Evolutionary conservation across 2,329 filamentous ascomycete genomes (phyloP), one percentile per base, ranked within the genome.

Genomic region (Penicillium sp.): DNA sequence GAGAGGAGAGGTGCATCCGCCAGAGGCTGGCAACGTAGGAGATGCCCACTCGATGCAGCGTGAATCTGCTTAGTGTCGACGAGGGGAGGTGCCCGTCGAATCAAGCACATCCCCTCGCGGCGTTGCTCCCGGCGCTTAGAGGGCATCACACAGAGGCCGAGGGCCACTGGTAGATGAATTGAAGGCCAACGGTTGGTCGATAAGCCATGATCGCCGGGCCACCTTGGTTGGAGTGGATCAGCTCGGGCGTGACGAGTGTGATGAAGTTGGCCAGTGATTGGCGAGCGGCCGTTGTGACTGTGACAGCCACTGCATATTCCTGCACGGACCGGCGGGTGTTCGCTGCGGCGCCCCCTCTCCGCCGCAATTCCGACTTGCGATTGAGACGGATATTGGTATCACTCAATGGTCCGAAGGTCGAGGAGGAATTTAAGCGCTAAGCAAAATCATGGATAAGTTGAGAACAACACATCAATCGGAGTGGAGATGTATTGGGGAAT

Each of bases 271-370:
- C 33, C 31, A 36, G 46, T 48, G 53, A 56, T 49, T 59, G 54
- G 54, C 43, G 50, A 49, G 39, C 8, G 33, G 39, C 25, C 26
- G 41, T 27, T 58, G 60, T 63, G 60, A 64, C 36, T 62, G 60
- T 64, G 61, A 64, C 50, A 36, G 25, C 28, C 4, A 20, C 44
- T 62, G 60, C 60, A 63, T 51, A 36, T 35, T 8, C 21, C 38
- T 50, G 49, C 46, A 55, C 47, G 48, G 49, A 49, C 48, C 29
- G 23, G 27, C 28, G 23, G n/a, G n/a, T n/a, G n/a, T n/a, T n/a
- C n/a, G n/a, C n/a, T n/a, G n/a, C n/a, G n/a, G n/a, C n/a, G n/a
- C n/a, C n/a, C n/a, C n/a, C n/a, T n/a, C n/a, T n/a, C n/a, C n/a
- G n/a, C n/a, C n/a, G n/a, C n/a, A n/a, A n/a, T n/a, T n/a, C n/a